A percentile compares a stretch with the other conserved stretches of the same genome.
phyloP scores from a whole-genome alignment of 148 eudicot species.

The Hydrangea macrophylla region DNA sequence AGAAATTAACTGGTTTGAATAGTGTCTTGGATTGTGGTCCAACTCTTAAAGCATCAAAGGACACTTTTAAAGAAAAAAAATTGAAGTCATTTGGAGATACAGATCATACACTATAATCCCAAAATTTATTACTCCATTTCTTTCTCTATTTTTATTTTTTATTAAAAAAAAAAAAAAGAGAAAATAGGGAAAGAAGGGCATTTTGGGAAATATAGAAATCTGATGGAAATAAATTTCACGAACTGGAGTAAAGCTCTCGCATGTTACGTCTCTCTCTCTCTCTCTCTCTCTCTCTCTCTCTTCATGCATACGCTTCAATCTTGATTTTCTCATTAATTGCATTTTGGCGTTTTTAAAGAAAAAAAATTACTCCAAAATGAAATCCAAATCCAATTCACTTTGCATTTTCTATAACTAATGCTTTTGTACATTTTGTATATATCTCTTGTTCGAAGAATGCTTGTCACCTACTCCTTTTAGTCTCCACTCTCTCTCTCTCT shows the following conservation, averaged over 20 bases:
- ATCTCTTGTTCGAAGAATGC: slow-evolving; percentile 53
- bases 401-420: too few relatives aligned
- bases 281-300: slow-evolving; percentile 17
- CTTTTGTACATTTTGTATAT: too few relatives aligned
- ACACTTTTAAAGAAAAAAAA: too few relatives aligned
- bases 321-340: slow-evolving; percentile 12
- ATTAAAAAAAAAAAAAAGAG: too few relatives aligned
- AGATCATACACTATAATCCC: too few relatives aligned
- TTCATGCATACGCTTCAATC: slow-evolving; percentile 6
- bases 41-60: too few relatives aligned
- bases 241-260: slow-evolving; percentile 18
- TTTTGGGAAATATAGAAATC: slow-evolving; percentile 5
- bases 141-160: too few relatives aligned
- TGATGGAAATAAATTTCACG: slow-evolving; percentile 16
- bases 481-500: slow-evolving; percentile 28
- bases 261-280: slow-evolving; percentile 35
- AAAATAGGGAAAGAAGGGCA: neutral
- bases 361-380: slow-evolving; percentile 6
- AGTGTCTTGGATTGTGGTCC: too few relatives aligned
- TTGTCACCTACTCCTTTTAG: slow-evolving; percentile 68
- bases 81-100: too few relatives aligned
- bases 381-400: slow-evolving; percentile 9
- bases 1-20: too few relatives aligned
- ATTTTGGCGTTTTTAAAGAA: slow-evolving; percentile 25
- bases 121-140: too few relatives aligned